Conservation (phyloP, 352 stramenopile species). For the Phytophthora kernoviae region DNA sequence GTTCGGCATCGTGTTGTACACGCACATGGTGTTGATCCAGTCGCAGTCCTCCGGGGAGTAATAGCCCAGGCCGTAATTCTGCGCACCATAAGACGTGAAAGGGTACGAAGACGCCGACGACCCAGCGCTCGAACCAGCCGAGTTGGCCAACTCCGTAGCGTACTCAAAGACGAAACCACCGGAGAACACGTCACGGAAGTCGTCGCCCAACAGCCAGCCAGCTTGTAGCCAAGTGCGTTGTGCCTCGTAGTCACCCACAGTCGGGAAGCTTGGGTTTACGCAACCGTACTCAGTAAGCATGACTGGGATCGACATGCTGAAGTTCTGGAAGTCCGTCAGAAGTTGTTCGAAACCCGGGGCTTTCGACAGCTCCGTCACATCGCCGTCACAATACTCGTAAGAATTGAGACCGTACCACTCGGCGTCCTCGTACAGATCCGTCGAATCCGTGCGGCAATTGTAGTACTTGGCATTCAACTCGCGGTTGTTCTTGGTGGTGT, state of each 20-base stretch:
- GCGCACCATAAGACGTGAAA: constrained; percentile 68
- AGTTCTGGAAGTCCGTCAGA: constrained; percentile 50
- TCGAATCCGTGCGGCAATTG: constrained; percentile 76
- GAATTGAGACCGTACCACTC: constrained; percentile 91
- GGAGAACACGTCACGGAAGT: constrained; percentile 55
- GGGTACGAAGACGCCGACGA: constrained; percentile 56
- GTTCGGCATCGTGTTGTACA: constrained; percentile 75
- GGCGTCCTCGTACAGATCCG: constrained; percentile 73
- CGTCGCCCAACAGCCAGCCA: constrained; percentile 46
- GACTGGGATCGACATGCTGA: constrained; percentile 70
- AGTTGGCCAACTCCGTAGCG: constrained; percentile 75
- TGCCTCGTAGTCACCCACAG: constrained; percentile 59
- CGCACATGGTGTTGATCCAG: constrained; percentile 51
- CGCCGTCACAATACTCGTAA: constrained; percentile 78
- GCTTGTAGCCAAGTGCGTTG: constrained; percentile 68
- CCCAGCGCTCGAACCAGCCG: constrained; percentile 36
- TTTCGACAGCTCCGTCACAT: constrained; percentile 40
- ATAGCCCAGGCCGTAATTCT: constrained; percentile 88
- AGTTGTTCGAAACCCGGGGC: constrained; percentile 59
- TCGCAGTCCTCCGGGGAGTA: constrained; percentile 75
- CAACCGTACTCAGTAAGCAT: constrained; percentile 87
- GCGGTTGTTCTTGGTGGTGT: constrained; percentile 51
- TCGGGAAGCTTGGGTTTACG: constrained; percentile 61
- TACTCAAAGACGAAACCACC: constrained; percentile 82
- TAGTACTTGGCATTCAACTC: constrained; percentile 83